Conservation (phyloP, 1,284 basidiomycete genomes). For the Moesziomyces sp. region DNA sequence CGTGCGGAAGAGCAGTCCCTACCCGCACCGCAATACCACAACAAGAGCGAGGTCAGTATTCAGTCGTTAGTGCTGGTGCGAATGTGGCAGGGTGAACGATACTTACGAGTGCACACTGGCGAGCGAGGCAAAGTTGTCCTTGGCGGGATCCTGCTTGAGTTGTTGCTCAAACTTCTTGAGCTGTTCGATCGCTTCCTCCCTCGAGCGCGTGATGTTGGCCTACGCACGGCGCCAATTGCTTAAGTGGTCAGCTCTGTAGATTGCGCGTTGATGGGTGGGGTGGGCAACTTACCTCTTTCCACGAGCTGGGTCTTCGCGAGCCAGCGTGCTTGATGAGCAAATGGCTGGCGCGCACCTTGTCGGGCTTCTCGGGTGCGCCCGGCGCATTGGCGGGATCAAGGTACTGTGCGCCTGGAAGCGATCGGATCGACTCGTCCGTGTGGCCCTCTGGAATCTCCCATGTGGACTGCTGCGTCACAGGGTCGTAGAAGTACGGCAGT, state of each 20-base stretch:
- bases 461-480: constrained; percentile 76
- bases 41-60: not conserved
- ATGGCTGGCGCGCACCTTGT: constrained; percentile 90
- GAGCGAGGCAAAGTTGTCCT: constrained; percentile 58
- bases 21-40: not conserved
- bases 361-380: constrained; percentile 59
- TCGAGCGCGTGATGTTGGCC: constrained; percentile 86
- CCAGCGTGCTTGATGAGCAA: constrained; percentile 90
- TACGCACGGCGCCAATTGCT: constrained; percentile 58
- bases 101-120: constrained; percentile 59
- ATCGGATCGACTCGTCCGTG: constrained; percentile 66
- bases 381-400: constrained; percentile 51
- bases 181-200: constrained; percentile 85
- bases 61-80: not conserved
- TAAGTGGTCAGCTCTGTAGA: too few relatives aligned
- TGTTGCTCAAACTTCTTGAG: constrained; percentile 70
- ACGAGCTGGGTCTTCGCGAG: constrained; percentile 80
- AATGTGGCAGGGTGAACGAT: not conserved
- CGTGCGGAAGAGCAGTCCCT: constrained; percentile 66
- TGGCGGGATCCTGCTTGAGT: constrained; percentile 51
- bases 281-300: constrained; percentile 55
- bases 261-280: not conserved
- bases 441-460: constrained; percentile 85
- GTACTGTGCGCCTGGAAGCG: constrained; percentile 61
- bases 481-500: constrained; percentile 90